phyloP scores from a whole-genome alignment of 2,329 filamentous ascomycete species.

The Plectosphaerella cucumerina region DNA sequence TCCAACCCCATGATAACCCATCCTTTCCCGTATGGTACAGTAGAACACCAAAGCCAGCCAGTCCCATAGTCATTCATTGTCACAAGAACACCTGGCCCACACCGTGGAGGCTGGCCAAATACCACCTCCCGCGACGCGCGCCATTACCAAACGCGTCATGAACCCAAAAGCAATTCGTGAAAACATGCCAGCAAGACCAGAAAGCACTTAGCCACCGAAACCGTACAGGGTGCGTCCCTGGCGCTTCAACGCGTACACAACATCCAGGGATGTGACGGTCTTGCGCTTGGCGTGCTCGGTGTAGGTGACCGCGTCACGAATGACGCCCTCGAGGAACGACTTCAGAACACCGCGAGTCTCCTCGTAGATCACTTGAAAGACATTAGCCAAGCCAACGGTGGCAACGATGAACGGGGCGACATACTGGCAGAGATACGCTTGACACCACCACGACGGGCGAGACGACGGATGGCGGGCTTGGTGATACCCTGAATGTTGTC shows the following conservation, averaged over 20 bases:
- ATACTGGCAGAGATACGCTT: conserved; percentile 98
- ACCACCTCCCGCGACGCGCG: conserved; percentile 1
- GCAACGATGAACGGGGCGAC: conserved; percentile 21
- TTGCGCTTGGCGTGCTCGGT: conserved; percentile 79
- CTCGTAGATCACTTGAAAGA: conserved; percentile 66
- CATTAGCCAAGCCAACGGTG: conserved; percentile 8
- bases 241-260: conserved; percentile 65
- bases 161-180: conserved; percentile 28
- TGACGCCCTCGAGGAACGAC: conserved; percentile 74
- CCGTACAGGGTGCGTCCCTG: conserved; percentile 78
- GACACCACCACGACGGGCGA: conserved; percentile 98
- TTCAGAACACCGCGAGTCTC: conserved; percentile 74
- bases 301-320: conserved; percentile 74
- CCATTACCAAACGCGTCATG: conserved; percentile 9
- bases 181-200: conserved; percentile 21
- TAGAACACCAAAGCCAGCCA: conserved; percentile 35
- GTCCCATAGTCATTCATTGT: conserved; percentile 36
- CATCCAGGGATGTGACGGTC: conserved; percentile 68
- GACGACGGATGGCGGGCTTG: conserved; percentile 97
- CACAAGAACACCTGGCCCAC: conserved; percentile 28
- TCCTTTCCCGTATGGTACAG: conserved; percentile 40
- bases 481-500: conserved; percentile 99
- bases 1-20: conserved; percentile 25
- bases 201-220: conserved; percentile 71
- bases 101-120: conserved; percentile 5